Base-by-base conservation (phyloP, 2,329 filamentous ascomycete species). In the Arachnopeziza araneosa region DNA sequence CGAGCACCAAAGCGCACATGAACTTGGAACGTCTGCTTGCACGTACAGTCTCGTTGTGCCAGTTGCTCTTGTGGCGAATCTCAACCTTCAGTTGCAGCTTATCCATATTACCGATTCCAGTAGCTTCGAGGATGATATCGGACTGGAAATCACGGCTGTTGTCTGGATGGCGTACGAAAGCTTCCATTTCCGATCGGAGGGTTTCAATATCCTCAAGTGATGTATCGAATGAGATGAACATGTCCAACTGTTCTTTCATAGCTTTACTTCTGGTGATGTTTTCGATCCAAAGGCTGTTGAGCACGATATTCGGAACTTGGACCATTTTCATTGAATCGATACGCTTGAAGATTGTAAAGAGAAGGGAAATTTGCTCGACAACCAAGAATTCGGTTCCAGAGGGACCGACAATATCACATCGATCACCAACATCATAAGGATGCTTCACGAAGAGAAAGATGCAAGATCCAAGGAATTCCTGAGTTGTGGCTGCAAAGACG, bases 371-470 rank as follows among this genome's bases (percentile, higher is more conserved):
- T 73, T 93, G 90, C 75, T 98, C 92, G 12, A 99, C 95, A 4
- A 91, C 80, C 67, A 96, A 85, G 67, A 86, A 81, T 65, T 87
- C 81, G 61, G 78, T 77, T 5, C 19, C 22, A 63, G 79, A 76
- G 9, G 76, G 73, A 19, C 80, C 80, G 17, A 74, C 74, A 64
- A 98, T 89, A 69, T 97, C 92, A 51, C 98, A 90, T 24, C 95
- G 88, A 73, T 99, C 95, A 63, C 93, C 93, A 23, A 98, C 92
- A 72, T 99, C 95, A 73, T 90, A 98, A 0, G 95, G 93, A 73
- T 99, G 95, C 79, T 99, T 99, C 79, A 98, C 91, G 70, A 99
- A 99, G 1, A 99, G 79, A 79, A 99, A 99, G 70, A 99, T 96
- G 78, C 93, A 98, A 48, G 93, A 97, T 70, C 93, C 93, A n/a